Evolutionary conservation across 2,329 filamentous ascomycete genomes (phyloP).

Genomic region (Trichoderma arundinaceum): DNA sequence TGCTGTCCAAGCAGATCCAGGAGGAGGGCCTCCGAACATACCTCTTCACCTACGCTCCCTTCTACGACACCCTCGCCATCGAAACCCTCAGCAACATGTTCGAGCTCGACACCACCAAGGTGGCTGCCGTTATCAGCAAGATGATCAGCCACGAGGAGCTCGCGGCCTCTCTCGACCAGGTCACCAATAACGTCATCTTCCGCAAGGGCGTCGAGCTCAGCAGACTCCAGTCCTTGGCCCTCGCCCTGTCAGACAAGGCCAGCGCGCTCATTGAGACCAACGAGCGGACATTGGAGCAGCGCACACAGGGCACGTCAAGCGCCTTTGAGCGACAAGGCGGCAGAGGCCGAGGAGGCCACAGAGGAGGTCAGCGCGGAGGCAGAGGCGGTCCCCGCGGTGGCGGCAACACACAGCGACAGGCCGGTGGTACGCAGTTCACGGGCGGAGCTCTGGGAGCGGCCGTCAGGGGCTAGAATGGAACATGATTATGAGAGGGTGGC

Average conservation of each 20-base stretch:
- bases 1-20: conserved; percentile 98
- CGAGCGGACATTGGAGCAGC: conserved; percentile 94
- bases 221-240: conserved; percentile 90
- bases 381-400: conserved; percentile 64
- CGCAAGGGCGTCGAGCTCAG: conserved; percentile 98
- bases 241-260: conserved; percentile 95
- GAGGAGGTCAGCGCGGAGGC: conserved; percentile 66
- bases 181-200: conserved; percentile 97
- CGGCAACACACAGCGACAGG: conserved; percentile 67
- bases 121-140: conserved; percentile 93
- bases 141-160: conserved; percentile 99
- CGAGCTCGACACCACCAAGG: conserved; percentile 88
- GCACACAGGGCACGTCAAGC: conserved; percentile 93
- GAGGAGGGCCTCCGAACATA: conserved; percentile 98
- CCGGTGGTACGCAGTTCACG: conserved; percentile 79
- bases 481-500: conserved; percentile 30
- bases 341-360: conserved; percentile 70
- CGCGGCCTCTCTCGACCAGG: conserved; percentile 93
- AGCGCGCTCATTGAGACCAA: conserved; percentile 95
- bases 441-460: conserved; percentile 77
- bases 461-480: conserved; percentile 59
- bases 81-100: conserved; percentile 91
- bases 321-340: conserved; percentile 93
- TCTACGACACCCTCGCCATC: conserved; percentile 95
- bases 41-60: conserved; percentile 98